Conservation (phyloP, 768 basidiomycete species). For the Pleurotus platypus region DNA sequence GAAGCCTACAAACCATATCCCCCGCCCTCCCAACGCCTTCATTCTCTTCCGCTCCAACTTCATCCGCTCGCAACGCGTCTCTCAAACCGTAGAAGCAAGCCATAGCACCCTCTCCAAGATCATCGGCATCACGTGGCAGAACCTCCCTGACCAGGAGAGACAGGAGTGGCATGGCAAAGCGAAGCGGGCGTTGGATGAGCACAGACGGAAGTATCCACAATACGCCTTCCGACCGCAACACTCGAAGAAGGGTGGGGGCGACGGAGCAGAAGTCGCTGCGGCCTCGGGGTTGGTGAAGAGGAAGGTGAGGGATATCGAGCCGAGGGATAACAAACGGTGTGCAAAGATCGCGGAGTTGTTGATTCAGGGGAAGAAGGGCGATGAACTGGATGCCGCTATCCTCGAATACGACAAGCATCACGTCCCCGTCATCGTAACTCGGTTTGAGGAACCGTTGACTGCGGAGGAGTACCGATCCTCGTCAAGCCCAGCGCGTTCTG, state of each 20-base stretch:
- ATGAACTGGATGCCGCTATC: constrained; percentile 52
- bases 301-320: constrained; percentile 57
- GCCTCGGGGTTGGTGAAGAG: constrained; percentile 39
- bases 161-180: constrained; percentile 76
- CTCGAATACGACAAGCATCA: constrained; percentile 52
- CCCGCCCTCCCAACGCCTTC: constrained; percentile 82
- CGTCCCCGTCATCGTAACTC: constrained; percentile 60
- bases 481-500: constrained; percentile 47
- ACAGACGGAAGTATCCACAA: constrained; percentile 68
- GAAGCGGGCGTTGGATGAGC: constrained; percentile 65
- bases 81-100: constrained; percentile 73
- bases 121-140: constrained; percentile 80
- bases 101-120: constrained; percentile 85
- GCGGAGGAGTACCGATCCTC: constrained; percentile 65
- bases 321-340: constrained; percentile 61
- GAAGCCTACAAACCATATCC: constrained; percentile 71
- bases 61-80: constrained; percentile 73
- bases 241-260: constrained; percentile 27
- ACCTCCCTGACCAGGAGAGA: constrained; percentile 65
- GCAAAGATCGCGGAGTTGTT: constrained; percentile 64
- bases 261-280: neutral
- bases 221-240: constrained; percentile 71
- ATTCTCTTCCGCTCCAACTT: constrained; percentile 82
- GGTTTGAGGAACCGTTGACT: constrained; percentile 71
- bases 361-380: constrained; percentile 61